Evolutionary conservation across 2,329 filamentous ascomycete genomes (phyloP).

Genomic region (Chaetomium globosum): DNA sequence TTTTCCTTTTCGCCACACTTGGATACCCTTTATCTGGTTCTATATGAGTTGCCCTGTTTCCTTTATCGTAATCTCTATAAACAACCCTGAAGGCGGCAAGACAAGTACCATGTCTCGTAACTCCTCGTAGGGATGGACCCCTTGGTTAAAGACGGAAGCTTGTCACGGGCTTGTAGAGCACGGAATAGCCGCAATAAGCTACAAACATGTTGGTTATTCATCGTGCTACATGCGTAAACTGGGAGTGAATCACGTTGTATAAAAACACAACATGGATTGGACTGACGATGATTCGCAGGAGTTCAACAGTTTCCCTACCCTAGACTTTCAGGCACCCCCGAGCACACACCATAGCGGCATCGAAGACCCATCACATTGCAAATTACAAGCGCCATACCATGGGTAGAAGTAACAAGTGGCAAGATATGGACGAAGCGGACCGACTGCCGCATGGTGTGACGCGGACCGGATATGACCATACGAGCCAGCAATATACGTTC

Average conservation of each 20-base stretch:
- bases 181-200: not conserved
- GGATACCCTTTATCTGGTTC: not conserved
- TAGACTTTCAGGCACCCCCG: not conserved
- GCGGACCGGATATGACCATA: not conserved
- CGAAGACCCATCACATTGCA: not conserved
- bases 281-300: not conserved
- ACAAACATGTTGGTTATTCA: not conserved
- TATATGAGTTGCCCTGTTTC: too few species aligned
- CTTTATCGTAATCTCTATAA: too few species aligned
- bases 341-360: not conserved
- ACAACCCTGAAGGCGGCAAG: too few species aligned
- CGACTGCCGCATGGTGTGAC: not conserved
- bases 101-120: too few species aligned
- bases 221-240: not conserved
- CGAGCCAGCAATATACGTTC: not conserved
- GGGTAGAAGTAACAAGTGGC: not conserved
- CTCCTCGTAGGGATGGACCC: not conserved
- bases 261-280: not conserved
- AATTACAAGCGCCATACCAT: not conserved
- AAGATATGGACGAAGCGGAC: not conserved
- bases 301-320: not conserved
- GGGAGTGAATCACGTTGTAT: not conserved
- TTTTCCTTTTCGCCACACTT: not conserved
- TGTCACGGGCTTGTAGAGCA: not conserved
- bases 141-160: not conserved